A percentile compares a stretch with the other conserved stretches of the same genome.
Conservation (phyloP, 805 yeast genomes). For the Candida xyloterini region DNA sequence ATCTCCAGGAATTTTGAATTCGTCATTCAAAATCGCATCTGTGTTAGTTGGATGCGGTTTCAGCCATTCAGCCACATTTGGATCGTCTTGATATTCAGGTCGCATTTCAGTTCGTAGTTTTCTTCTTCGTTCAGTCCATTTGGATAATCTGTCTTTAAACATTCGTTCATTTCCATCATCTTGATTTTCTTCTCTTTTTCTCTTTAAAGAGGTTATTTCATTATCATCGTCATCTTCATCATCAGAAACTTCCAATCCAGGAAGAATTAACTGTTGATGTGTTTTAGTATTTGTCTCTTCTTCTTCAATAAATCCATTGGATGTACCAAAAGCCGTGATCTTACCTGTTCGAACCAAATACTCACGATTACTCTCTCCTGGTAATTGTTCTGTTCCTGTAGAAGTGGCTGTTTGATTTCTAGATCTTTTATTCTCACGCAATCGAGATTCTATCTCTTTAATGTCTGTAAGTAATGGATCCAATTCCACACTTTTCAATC, state of each 20-base stretch:
- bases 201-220: conserved; percentile 4
- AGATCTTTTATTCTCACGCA: conserved; percentile 31
- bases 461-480: conserved; percentile 57
- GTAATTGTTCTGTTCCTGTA: conserved; percentile 38
- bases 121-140: conserved; percentile 59
- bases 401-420: conserved; percentile 9
- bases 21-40: conserved; percentile 71
- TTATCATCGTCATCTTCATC: conserved; percentile 27
- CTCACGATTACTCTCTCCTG: conserved; percentile 79
- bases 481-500: conserved; percentile 49
- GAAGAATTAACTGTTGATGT: conserved; percentile 47
- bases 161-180: conserved; percentile 81
- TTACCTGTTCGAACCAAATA: conserved; percentile 85
- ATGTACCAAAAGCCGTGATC: conserved; percentile 86
- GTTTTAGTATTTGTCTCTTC: conserved; percentile 26
- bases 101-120: conserved; percentile 35
- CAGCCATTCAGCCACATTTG: conserved; percentile 54
- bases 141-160: conserved; percentile 56
- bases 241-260: conserved; percentile 40
- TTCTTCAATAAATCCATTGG: conserved; percentile 52
- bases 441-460: conserved; percentile 48
- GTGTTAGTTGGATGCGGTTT: conserved; percentile 74
- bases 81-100: conserved; percentile 28
- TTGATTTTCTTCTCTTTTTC: conserved; percentile 29
- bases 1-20: conserved; percentile 83